A percentile compares a stretch with the other conserved stretches of the same genome.
phyloP scores from a whole-genome alignment of 768 basidiomycete genomes.

The Suillus cothurnatus region DNA sequence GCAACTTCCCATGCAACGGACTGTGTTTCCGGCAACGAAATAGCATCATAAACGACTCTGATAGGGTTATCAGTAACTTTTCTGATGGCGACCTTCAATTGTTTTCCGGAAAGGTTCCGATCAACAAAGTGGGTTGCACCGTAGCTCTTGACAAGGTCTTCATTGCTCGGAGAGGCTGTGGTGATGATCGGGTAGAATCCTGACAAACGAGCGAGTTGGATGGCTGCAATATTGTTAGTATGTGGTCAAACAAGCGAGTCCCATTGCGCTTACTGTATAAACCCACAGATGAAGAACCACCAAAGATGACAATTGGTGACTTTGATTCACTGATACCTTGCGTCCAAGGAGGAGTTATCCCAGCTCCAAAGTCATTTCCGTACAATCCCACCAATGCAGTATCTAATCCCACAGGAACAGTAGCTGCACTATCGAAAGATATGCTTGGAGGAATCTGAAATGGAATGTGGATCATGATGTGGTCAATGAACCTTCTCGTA shows the following conservation, averaged over 20 bases:
- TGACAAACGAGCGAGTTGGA: conserved; percentile 42
- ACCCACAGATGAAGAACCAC: conserved; percentile 51
- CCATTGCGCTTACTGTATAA: conserved; percentile 38
- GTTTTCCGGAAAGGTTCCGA: conserved; percentile 20
- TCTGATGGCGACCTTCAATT: conserved; percentile 24
- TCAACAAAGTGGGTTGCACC: conserved; percentile 46
- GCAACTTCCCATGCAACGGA: conserved; percentile 30
- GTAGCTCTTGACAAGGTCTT: conserved; percentile 32
- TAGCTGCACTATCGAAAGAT: conserved; percentile 46
- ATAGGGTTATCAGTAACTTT: conserved; percentile 30
- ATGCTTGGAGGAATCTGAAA: conserved; percentile 45
- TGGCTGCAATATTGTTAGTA: conserved; percentile 22
- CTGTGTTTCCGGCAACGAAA: conserved; percentile 39
- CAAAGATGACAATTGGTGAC: conserved; percentile 48
- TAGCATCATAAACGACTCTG: conserved; percentile 31
- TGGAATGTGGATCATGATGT: background rate
- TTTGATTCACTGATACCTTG: conserved; percentile 37
- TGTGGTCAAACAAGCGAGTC: conserved; percentile 6
- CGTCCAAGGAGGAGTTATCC: conserved; percentile 40
- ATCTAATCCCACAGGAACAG: conserved; percentile 48
- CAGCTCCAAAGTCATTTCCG: conserved; percentile 38
- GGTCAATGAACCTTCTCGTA: background rate
- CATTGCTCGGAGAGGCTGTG: conserved; percentile 37
- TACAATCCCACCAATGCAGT: conserved; percentile 53
- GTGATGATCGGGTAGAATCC: conserved; percentile 46